Conservation (phyloP, 306 rosid species). For the Sicyos baderoa region DNA sequence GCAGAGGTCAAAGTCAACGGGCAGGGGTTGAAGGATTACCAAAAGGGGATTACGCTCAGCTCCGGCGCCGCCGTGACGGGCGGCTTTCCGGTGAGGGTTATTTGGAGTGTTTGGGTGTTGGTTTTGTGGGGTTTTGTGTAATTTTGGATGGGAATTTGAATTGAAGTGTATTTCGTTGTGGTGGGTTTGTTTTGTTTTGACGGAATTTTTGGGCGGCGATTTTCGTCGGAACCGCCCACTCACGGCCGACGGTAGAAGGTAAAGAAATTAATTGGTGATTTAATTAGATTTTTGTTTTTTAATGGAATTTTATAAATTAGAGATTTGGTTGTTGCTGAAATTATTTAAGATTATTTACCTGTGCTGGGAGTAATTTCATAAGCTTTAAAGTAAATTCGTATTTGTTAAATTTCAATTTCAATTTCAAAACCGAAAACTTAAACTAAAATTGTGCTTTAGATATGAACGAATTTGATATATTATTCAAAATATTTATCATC, state of each 20-base stretch:
- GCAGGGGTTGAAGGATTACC: conserved; percentile 26
- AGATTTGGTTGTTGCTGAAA: no score
- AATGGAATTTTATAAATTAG: no score
- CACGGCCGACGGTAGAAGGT: background rate
- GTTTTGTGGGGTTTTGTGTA: conserved; percentile 21
- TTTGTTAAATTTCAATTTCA: no score
- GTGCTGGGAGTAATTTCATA: no score
- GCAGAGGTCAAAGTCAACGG: conserved; percentile 37
- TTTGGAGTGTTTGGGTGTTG: conserved; percentile 23
- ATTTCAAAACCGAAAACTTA: no score
- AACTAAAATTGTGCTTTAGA: no score
- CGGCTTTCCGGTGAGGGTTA: conserved; percentile 29
- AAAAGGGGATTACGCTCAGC: conserved; percentile 40
- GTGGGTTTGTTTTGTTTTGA: background rate
- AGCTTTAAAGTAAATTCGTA: no score
- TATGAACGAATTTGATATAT: no score
- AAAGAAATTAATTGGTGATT: background rate
- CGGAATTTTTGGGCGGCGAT: background rate
- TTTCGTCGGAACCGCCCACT: background rate
- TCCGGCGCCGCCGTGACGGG: conserved; percentile 34
- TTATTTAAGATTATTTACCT: no score
- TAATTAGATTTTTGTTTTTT: no score
- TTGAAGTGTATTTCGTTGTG: background rate
- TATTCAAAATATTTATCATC: no score
- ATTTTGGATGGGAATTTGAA: background rate